Evolutionary conservation across 768 basidiomycete genomes (phyloP).

Genomic region (Rhodosporidiobolus odoratus): DNA sequence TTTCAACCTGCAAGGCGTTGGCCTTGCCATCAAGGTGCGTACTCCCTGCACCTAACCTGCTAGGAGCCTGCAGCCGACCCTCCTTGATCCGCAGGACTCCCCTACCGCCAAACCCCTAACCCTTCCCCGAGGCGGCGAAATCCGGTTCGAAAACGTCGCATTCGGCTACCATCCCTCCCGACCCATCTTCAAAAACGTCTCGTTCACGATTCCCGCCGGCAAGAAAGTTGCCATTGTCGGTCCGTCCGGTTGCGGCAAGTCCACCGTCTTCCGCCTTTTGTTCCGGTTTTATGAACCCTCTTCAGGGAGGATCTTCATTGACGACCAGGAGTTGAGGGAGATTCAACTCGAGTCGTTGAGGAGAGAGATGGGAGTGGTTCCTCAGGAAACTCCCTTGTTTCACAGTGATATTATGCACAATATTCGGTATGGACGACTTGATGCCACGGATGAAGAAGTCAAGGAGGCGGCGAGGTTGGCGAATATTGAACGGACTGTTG

Average conservation of each 20-base stretch:
- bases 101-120: constrained; percentile 62
- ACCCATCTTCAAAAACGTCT: constrained; percentile 79
- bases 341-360: constrained; percentile 70
- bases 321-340: constrained; percentile 76
- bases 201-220: constrained; percentile 87
- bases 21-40: constrained; percentile 55
- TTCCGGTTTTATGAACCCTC: constrained; percentile 89
- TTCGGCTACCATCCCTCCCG: constrained; percentile 90
- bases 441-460: constrained; percentile 85
- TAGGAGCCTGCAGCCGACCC: neutral
- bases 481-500: constrained; percentile 75
- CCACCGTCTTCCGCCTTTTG: constrained; percentile 86
- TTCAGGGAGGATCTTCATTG: constrained; percentile 68
- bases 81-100: constrained; percentile 56
- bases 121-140: constrained; percentile 69
- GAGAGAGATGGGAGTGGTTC: constrained; percentile 79
- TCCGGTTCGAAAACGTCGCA: constrained; percentile 83
- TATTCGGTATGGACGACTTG: constrained; percentile 80
- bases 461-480: constrained; percentile 75
- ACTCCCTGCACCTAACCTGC: neutral
- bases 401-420: constrained; percentile 94
- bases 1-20: constrained; percentile 68
- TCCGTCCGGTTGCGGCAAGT: constrained; percentile 94
- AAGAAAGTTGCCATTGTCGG: constrained; percentile 97
- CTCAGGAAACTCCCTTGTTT: constrained; percentile 96